Conservation (phyloP, 2,329 filamentous ascomycete genomes). For the Diaporthe sp. region DNA sequence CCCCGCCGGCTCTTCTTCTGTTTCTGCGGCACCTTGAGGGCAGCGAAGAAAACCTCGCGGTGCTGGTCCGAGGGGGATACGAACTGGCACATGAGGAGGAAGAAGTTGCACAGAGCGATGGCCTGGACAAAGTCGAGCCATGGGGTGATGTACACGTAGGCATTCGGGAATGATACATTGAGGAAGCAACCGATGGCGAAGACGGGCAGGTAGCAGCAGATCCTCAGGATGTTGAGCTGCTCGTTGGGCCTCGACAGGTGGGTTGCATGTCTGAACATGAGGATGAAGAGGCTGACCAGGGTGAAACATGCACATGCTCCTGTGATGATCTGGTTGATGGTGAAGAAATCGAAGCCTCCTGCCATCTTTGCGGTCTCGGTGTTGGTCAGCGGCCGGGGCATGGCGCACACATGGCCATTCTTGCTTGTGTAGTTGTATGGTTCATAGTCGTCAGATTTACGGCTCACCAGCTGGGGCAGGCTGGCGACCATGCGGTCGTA, state of each 20-base stretch:
- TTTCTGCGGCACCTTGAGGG: constrained; percentile 48
- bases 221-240: constrained; percentile 58
- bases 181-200: constrained; percentile 56
- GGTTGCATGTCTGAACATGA: constrained; percentile 38
- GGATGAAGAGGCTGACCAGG: constrained; percentile 34
- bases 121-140: constrained; percentile 55
- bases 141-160: constrained; percentile 54
- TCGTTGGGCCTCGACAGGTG: constrained; percentile 56
- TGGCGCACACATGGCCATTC: constrained; percentile 37
- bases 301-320: constrained; percentile 38
- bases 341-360: constrained; percentile 37
- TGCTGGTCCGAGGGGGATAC: constrained; percentile 51
- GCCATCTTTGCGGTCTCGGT: constrained; percentile 34
- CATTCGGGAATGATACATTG: constrained; percentile 51
- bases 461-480: constrained; percentile 11
- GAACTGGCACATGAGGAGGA: constrained; percentile 58
- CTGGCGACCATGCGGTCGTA: constrained; percentile 28
- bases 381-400: constrained; percentile 35
- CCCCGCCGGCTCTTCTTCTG: constrained; percentile 41
- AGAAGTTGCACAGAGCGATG: constrained; percentile 57
- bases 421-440: constrained; percentile 36
- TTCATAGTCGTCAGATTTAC: not conserved
- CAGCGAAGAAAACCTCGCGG: constrained; percentile 52
- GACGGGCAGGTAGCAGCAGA: constrained; percentile 55
- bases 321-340: constrained; percentile 37